Evolutionary conservation across 495 filamentous ascomycete genomes (phyloP).

Genomic region (Trichoderma virens): DNA sequence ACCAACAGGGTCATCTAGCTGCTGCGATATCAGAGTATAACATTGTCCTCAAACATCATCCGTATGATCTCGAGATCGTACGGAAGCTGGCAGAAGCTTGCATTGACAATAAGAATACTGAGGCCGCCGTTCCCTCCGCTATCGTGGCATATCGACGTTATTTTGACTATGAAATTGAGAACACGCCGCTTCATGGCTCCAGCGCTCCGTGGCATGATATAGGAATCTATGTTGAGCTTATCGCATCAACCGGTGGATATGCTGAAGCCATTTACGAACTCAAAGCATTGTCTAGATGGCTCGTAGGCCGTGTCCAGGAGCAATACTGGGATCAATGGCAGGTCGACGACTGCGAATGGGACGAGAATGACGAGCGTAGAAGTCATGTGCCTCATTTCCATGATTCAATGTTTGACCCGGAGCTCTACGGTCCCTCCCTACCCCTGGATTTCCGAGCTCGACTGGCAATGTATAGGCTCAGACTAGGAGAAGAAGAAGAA

Average conservation of each 20-base stretch:
- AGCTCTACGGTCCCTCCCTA: constrained; percentile 65
- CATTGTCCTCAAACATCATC: constrained; percentile 47
- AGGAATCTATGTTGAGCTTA: constrained; percentile 76
- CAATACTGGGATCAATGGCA: constrained; percentile 68
- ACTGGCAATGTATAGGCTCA: constrained; percentile 72
- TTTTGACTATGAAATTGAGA: constrained; percentile 44
- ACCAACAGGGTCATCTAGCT: constrained; percentile 47
- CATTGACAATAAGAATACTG: constrained; percentile 46
- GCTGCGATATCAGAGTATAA: constrained; percentile 57
- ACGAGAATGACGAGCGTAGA: constrained; percentile 59
- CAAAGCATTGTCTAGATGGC: constrained; percentile 68
- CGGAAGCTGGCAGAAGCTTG: constrained; percentile 57
- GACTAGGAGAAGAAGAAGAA: constrained; percentile 61
- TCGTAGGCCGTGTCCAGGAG: constrained; percentile 68
- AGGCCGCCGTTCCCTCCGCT: constrained; percentile 40
- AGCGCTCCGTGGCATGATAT: constrained; percentile 75
- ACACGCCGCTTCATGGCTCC: constrained; percentile 23
- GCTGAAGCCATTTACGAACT: constrained; percentile 57
- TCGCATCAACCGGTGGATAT: constrained; percentile 52
- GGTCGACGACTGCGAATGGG: constrained; percentile 89
- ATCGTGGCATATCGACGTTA: constrained; percentile 53
- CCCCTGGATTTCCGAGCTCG: constrained; percentile 82
- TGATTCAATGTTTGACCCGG: constrained; percentile 46
- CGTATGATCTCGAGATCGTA: constrained; percentile 54
- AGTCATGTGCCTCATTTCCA: constrained; percentile 45